These are phyloP conservation scores for Ascoidea rubescens DNA, from an alignment of 805 yeast genomes.

Conservation along the genomic window DNA sequence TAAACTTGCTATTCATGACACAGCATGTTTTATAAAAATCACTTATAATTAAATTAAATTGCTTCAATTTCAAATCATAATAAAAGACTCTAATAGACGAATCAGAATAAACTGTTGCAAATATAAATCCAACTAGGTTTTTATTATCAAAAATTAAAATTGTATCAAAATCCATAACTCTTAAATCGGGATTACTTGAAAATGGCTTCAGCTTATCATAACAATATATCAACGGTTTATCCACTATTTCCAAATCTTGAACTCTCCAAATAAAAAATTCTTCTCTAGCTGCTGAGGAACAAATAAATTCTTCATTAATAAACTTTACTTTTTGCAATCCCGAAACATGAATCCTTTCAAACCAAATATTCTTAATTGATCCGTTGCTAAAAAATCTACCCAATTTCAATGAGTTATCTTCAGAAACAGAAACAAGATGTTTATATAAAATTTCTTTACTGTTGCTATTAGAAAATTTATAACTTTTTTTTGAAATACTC, in stretches of 20 bases:
- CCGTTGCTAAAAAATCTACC: slow-evolving; percentile 30
- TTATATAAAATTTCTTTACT: slow-evolving; percentile 8
- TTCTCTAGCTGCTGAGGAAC: slow-evolving; percentile 71
- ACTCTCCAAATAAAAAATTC: slow-evolving; percentile 77
- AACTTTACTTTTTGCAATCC: slow-evolving; percentile 71
- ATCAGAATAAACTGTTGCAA: slow-evolving; percentile 74
- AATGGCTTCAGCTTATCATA: slow-evolving; percentile 41
- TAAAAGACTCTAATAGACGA: slow-evolving; percentile 60
- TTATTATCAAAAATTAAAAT: slow-evolving; percentile 20
- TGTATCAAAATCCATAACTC: slow-evolving; percentile 77
- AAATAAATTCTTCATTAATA: slow-evolving; percentile 32
- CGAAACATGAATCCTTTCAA: slow-evolving; percentile 71
- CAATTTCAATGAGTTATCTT: slow-evolving; percentile 71
- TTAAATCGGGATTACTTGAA: slow-evolving; percentile 57
- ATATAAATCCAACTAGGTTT: slow-evolving; percentile 27
- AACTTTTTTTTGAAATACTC: slow-evolving; percentile 28
- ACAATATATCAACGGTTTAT: slow-evolving; percentile 31
- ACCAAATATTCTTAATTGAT: slow-evolving; percentile 33
- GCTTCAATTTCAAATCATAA: slow-evolving; percentile 23
- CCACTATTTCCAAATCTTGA: slow-evolving; percentile 17
- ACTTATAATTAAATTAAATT: slow-evolving; percentile 28
- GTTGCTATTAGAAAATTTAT: slow-evolving; percentile 16
- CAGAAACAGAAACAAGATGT: slow-evolving; percentile 67
- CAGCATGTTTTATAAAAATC: slow-evolving; percentile 66
- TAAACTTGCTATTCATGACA: slow-evolving; percentile 44